Base-by-base conservation (phyloP, 31 red algal genomes). In the Porphyra umbilicalis region DNA sequence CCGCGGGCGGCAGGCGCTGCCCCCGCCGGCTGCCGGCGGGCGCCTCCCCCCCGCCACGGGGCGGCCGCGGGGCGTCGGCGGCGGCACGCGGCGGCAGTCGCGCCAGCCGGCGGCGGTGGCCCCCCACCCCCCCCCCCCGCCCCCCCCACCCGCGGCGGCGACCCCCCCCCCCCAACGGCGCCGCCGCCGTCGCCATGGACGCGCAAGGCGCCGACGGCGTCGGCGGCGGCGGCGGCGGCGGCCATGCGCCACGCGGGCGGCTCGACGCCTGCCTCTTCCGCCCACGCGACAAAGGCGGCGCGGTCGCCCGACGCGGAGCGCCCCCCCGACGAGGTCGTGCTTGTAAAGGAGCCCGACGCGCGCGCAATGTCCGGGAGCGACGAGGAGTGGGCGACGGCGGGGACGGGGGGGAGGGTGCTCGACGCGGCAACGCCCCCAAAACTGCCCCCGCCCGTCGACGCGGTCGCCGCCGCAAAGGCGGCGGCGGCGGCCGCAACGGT, bases 221-320 rank as follows among this genome's bases (percentile, higher is more conserved):
- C 57, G 4, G 25, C 7, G 4, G 20, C 57, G 57, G 1, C 77
- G 33, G 33, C 77, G 34, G 4, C 14, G n/a, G 30, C 77, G 10
- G 33, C 77, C 35, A 78, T 36, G 33, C 90, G 84, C 90, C 90
- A 92, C 35, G 90, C 83, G 33, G 91, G 91, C 33, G 91, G 91
- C 33, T 93, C 91, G 36, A 93, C 88, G 67, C 91, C 91, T 5
- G 84, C 85, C 33, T 88, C 86, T 30, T 93, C 86, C 7, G 86
- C 91, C 91, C 91, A 93, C 77, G 67, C 1, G 18, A 15, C 77
- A 93, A 93, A 75, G 85, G 83, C 57, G 85, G 88, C 30, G 87
- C 83, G 36, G 32, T 82, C 80, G 67, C 36, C 30, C 77, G 40
- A 32, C 79, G 36, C 36, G 79, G 32, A 32, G 57, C 37, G 40